A percentile compares a stretch with the other conserved stretches of the same genome.
Conservation (phyloP, 2,329 filamentous ascomycete species). For the Fusarium multiceps region DNA sequence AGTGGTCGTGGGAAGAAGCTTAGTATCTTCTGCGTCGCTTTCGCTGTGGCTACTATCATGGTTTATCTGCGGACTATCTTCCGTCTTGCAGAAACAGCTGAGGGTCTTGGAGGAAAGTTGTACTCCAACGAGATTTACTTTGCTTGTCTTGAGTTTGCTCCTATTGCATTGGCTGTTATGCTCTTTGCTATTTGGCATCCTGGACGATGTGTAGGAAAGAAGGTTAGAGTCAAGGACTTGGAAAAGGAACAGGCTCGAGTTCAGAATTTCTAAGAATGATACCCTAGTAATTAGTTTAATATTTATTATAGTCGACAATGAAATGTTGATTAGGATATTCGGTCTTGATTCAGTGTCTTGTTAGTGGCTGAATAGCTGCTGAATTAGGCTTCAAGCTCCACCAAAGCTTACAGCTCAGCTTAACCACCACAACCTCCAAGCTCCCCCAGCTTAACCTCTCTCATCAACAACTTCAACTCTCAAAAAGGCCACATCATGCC, state of each 20-base stretch:
- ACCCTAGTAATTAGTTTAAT: constrained; percentile 4
- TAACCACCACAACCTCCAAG: neutral
- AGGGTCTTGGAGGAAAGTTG: constrained; percentile 59
- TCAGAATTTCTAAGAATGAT: constrained; percentile 27
- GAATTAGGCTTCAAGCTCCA: constrained; percentile 21
- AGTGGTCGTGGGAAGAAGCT: constrained; percentile 42
- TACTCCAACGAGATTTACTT: constrained; percentile 65
- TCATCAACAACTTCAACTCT: neutral
- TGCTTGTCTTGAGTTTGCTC: constrained; percentile 65
- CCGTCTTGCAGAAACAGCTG: constrained; percentile 63
- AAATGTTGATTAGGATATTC: neutral
- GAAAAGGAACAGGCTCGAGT: constrained; percentile 31
- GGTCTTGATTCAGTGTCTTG: neutral
- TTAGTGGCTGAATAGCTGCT: constrained; percentile 29
- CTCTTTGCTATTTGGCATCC: constrained; percentile 54
- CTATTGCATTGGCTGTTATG: constrained; percentile 61
- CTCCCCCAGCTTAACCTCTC: constrained; percentile 8
- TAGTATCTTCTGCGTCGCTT: constrained; percentile 55
- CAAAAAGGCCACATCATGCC: constrained; percentile 43
- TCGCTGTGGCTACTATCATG: constrained; percentile 58
- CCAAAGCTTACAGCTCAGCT: constrained; percentile 11
- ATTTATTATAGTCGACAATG: neutral
- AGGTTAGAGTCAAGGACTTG: constrained; percentile 33
- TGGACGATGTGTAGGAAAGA: constrained; percentile 46
- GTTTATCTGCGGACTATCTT: constrained; percentile 66